A percentile compares a stretch with the other conserved stretches of the same genome.
These are phyloP conservation scores for Starmerella gropengiesseri DNA, from an alignment of 805 yeast species.

Conservation along the genomic window DNA sequence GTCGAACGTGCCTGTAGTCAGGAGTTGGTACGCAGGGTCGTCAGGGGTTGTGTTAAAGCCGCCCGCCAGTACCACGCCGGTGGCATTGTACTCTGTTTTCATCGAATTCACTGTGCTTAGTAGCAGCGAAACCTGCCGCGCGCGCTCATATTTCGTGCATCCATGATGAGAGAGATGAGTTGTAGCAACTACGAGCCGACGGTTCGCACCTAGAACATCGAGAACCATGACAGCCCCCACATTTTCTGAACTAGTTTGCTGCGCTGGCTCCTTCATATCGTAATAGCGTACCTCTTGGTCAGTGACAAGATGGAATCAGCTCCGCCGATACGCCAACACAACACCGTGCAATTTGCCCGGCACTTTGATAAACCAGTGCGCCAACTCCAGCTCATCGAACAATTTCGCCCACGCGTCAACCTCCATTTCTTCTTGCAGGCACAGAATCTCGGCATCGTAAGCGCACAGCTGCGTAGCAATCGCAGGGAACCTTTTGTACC, in stretches of 20 bases:
- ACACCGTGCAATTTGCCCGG: slow-evolving; percentile 73
- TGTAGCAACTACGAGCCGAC: slow-evolving; percentile 59
- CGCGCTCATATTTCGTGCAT: slow-evolving; percentile 79
- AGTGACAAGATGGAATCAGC: slow-evolving; percentile 40
- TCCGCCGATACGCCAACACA: slow-evolving; percentile 48
- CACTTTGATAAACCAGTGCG: slow-evolving; percentile 41
- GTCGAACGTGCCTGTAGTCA: neutral
- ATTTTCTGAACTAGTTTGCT: slow-evolving; percentile 57
- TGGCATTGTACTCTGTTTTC: slow-evolving; percentile 25
- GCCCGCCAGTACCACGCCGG: slow-evolving; percentile 60
- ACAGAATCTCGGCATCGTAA: slow-evolving; percentile 64
- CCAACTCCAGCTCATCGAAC: slow-evolving; percentile 2
- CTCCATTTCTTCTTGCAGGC: slow-evolving; percentile 78
- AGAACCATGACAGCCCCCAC: slow-evolving; percentile 43
- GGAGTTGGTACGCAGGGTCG: slow-evolving; percentile 56
- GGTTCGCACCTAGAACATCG: slow-evolving; percentile 41
- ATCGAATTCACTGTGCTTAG: slow-evolving; percentile 34
- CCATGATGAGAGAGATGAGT: slow-evolving; percentile 96
- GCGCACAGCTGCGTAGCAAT: slow-evolving; percentile 51
- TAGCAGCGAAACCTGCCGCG: slow-evolving; percentile 46
- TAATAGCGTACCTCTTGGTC: slow-evolving; percentile 54
- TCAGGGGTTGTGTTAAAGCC: slow-evolving; percentile 84
- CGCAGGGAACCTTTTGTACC: slow-evolving; percentile 62
- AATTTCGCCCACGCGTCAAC: slow-evolving; percentile 31
- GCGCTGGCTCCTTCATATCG: slow-evolving; percentile 38